Evolutionary conservation across 257 asterid genomes (phyloP).

Genomic region (Nemophila menziesii): DNA sequence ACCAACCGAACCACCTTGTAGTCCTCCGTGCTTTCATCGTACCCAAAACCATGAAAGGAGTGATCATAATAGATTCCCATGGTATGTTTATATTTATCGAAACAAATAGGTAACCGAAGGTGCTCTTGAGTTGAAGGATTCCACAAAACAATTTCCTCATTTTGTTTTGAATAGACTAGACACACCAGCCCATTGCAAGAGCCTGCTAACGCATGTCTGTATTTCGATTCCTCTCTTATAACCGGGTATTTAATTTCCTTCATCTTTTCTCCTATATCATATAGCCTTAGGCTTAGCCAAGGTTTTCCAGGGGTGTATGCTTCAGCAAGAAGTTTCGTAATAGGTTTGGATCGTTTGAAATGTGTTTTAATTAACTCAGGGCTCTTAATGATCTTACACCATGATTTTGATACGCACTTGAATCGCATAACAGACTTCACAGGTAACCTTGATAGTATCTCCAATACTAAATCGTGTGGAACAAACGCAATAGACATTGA

Average conservation of each 20-base stretch:
- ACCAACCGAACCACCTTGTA: neutral
- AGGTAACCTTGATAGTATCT: too few relatives aligned
- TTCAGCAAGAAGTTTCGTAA: neutral
- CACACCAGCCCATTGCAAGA: neutral
- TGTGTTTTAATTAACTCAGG: neutral
- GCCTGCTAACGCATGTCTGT: neutral
- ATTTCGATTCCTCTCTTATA: neutral
- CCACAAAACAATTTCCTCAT: neutral
- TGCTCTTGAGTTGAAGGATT: neutral
- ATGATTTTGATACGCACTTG: too few relatives aligned
- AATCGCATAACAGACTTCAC: too few relatives aligned
- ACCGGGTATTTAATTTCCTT: neutral
- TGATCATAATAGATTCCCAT: too few relatives aligned
- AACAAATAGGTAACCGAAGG: neutral
- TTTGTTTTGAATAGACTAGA: neutral
- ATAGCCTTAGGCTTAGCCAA: neutral
- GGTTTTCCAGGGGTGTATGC: neutral
- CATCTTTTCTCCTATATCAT: neutral
- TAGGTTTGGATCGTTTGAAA: neutral
- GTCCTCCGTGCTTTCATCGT: neutral
- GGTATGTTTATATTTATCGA: too few relatives aligned
- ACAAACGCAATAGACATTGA: too few relatives aligned
- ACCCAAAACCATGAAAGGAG: neutral
- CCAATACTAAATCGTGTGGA: too few relatives aligned
- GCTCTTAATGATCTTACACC: too few relatives aligned